Evolutionary conservation across 805 yeast genomes (phyloP), one percentile per base, ranked within the genome.

Genomic region (Ogataea philodendri): DNA sequence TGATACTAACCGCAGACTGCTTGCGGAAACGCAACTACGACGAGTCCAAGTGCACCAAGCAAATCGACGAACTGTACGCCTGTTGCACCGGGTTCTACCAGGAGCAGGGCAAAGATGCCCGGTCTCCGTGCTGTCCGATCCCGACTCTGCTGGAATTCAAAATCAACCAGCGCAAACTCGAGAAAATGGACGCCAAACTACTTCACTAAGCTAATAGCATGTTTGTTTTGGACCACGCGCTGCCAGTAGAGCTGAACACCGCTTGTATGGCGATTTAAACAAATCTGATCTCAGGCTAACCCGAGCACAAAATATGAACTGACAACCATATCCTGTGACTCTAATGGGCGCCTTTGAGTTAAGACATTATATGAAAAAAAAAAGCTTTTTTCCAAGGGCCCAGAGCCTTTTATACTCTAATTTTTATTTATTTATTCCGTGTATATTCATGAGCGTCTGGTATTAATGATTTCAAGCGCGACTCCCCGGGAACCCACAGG

Each of bases 221-320:
- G 83, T 81, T 55, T 65, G 84, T 79, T 75, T 72, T 71, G 81
- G 78, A 74, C 87, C 83, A 86, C 86, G 76, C 72, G 41, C 15
- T 26, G 28, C 31, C 29, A 24, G 36, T 31, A 32, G 14, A 31
- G 32, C 30, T 20, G 23, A 22, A 18, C 27, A 18, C 16, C 35
- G 15, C 36, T 29, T 32, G 27, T 19, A 27, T 27, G 36, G 36
- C 41, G 29, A 19, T 18, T 14, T 31, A 31, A 37, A 37, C 41
- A 31, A n/a, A 20, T 52, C 76, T 65, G 39, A 64, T 84, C 89
- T 84, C 73, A 83, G 93, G 84, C 84, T 67, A 66, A 84, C 93
- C 93, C 93, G 89, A 84, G 95, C 95, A 84, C 95, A 46, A 76
- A 62, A 55, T 66, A 65, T 63, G 67, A 65, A 76, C 66, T 53